Evolutionary conservation across 169 alveolate species (phyloP).

Genomic region (Plasmodium adleri): DNA sequence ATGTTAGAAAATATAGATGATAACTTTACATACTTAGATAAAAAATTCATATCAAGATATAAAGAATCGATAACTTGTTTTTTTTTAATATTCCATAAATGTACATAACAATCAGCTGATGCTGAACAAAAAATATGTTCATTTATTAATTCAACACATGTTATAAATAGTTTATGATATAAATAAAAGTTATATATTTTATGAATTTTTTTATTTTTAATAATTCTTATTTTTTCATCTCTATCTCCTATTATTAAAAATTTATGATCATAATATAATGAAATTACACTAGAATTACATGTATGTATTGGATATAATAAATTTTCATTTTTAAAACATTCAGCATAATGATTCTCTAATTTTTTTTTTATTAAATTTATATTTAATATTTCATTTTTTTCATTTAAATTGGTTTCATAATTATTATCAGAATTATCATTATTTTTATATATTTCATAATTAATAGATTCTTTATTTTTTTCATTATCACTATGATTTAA

Average conservation of each 20-base stretch:
- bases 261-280: conserved; percentile 50
- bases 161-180: conserved; percentile 63
- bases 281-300: conserved; percentile 46
- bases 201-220: conserved; percentile 50
- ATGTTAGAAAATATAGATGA: conserved; percentile 5
- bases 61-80: conserved; percentile 45
- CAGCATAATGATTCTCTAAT: conserved; percentile 27
- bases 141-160: conserved; percentile 43
- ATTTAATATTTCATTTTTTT: conserved; percentile 8
- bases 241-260: conserved; percentile 69
- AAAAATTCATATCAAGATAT: conserved; percentile 30
- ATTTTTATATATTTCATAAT: background rate
- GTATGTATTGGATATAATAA: conserved; percentile 31
- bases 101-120: conserved; percentile 47
- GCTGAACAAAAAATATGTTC: conserved; percentile 36
- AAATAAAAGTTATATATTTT: conserved; percentile 69
- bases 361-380: conserved; percentile 31
- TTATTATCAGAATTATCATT: background rate
- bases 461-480: background rate
- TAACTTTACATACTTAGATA: conserved; percentile 18
- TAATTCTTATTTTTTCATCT: conserved; percentile 73
- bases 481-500: background rate
- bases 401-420: background rate
- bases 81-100: conserved; percentile 65
- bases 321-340: conserved; percentile 37